phyloP scores from a whole-genome alignment of 2,329 filamentous ascomycete genomes.

The Saccharata proteae region DNA sequence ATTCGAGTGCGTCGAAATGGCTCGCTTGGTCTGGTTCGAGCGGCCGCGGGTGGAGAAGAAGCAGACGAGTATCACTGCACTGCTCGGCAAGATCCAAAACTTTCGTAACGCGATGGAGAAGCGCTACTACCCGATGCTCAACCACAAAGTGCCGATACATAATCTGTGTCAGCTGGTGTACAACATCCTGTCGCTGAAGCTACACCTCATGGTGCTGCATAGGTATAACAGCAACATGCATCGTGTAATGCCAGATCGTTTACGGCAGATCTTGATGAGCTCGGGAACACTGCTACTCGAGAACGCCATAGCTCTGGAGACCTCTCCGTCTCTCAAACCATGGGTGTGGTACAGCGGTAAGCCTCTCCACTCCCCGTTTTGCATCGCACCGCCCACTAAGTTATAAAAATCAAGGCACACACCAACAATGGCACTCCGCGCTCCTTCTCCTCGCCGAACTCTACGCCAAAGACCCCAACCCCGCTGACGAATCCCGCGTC shows the following conservation, averaged over 20 bases:
- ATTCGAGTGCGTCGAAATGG: conserved; percentile 63
- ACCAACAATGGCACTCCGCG: conserved; percentile 61
- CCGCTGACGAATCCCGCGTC: conserved; percentile 50
- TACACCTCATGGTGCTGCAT: conserved; percentile 57
- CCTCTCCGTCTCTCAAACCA: conserved; percentile 35
- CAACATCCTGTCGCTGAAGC: conserved; percentile 48
- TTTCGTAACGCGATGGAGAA: conserved; percentile 53
- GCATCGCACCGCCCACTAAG: not conserved
- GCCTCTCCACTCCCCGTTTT: not conserved
- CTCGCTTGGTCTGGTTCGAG: conserved; percentile 58
- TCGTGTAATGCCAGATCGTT: conserved; percentile 45
- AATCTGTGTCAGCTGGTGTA: conserved; percentile 52
- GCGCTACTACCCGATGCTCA: conserved; percentile 53
- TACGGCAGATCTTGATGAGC: conserved; percentile 52
- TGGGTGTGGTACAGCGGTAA: conserved; percentile 54
- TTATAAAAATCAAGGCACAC: conserved; percentile 40
- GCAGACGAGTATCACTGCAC: conserved; percentile 48
- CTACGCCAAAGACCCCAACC: conserved; percentile 44
- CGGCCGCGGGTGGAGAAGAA: conserved; percentile 51
- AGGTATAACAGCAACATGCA: conserved; percentile 46
- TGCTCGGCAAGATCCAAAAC: conserved; percentile 56
- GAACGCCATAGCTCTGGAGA: conserved; percentile 43
- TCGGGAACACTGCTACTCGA: conserved; percentile 45
- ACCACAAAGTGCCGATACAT: conserved; percentile 48
- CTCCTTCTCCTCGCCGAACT: conserved; percentile 58